A percentile compares a stretch with the other conserved stretches of the same genome.
Evolutionary conservation across 257 asterid species (phyloP).

Genomic region (Nicotiana obtusifolia): DNA sequence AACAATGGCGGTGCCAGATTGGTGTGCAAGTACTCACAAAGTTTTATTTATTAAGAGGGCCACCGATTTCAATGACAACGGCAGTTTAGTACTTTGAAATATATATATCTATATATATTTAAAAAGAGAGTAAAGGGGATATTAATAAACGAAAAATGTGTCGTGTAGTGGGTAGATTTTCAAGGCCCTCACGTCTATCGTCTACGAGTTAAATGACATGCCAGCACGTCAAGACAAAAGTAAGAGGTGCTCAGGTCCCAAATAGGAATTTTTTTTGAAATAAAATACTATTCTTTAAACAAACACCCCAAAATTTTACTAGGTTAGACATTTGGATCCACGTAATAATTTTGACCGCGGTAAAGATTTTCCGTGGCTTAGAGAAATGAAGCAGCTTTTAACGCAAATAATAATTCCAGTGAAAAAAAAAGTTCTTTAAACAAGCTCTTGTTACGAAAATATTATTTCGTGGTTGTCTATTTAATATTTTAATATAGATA

Average conservation of each 20-base stretch:
- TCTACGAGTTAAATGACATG: neutral
- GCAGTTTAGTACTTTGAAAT: neutral
- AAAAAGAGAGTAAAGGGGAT: neutral
- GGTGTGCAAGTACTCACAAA: neutral
- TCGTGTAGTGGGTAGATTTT: neutral
- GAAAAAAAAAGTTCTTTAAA: neutral
- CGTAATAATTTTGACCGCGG: neutral
- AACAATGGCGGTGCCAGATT: constrained; percentile 9
- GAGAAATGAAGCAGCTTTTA: neutral
- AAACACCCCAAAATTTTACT: neutral
- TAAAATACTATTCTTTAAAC: neutral
- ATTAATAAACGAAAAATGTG: neutral
- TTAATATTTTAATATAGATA: no score
- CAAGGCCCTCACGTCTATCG: neutral
- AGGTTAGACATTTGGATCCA: neutral
- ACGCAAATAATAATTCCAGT: neutral
- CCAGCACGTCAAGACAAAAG: constrained; percentile 5
- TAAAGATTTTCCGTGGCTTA: neutral
- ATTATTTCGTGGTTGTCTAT: no score
- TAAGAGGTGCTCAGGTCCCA: neutral
- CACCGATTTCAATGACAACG: constrained; percentile 4
- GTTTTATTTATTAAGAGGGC: neutral
- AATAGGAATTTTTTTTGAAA: neutral
- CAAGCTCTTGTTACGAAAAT: no score
- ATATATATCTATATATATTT: neutral